Base-by-base conservation (phyloP, 345 rosid species). In the Lepidium sativum region DNA sequence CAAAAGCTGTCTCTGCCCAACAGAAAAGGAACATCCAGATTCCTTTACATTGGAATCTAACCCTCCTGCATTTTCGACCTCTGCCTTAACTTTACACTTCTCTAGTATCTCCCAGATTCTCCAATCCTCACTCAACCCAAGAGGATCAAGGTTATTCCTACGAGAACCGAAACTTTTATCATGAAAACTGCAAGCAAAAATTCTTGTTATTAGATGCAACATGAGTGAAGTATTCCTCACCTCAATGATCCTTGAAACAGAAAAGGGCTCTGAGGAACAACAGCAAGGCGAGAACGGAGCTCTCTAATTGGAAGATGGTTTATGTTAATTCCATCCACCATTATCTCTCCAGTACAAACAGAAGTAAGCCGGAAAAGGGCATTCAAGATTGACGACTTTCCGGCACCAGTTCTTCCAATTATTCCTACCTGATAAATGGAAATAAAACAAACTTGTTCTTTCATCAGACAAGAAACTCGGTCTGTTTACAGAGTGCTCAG, bases 391-490 rank as follows among this genome's bases (percentile, higher is more conserved):
- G 96, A 89, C 20, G 98, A 89, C 69, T 92, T 92, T 57, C 98
- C 98, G 5, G 97, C 96, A 68, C 98, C 97, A 10, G 98, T 92
- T 83, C 98, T 85, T 71, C 95, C 96, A 42, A 92, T 81, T 31
- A 92, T 79, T 71, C 95, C 98, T 62, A 87, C 97, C 98, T 89
- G 73, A 55, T 68, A 48, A 9, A 60, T 54, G 16, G 48, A 20
- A 14, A 25, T 4, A 50, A 15, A 39, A 17, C 20, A 40, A 52
- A 13, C 4, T 21, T 69, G 34, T 48, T 34, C 31, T 63, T 39
- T 13, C 56, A 67, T 37, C 8, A 45, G n/a, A 58, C 58, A 38
- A 58, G 31, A 60, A 33, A 52, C 16, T 67, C 38, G 56, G 25
- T 64, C 52, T 14, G 50, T 13, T 55, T 21, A 38, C 23, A 55